Base-by-base conservation (phyloP, 768 basidiomycete species). In the Boletus pseudopeckii region DNA sequence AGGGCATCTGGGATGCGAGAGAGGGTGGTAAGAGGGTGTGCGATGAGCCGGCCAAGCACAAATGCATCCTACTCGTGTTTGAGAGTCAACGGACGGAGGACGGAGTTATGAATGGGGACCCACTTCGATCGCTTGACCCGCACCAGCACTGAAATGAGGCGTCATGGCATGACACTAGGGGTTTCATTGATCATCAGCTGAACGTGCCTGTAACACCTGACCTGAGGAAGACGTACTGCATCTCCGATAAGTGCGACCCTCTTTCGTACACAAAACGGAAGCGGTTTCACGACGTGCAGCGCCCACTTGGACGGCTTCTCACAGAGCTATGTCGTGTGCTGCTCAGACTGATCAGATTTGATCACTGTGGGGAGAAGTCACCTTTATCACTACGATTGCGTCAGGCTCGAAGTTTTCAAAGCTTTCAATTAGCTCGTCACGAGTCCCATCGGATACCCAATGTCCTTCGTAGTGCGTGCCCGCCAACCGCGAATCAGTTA, bases 371-470 rank as follows among this genome's bases (percentile, higher is more conserved):
- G 22, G 11, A 22, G 9, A n/a, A 14, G 45, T 24, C 33, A 75
- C 73, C 50, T 67, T 50, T 2, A 73, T 37, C 41, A 74, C 40
- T 33, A 56, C 39, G 41, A 53, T 53, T 7, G 67, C 71, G 26
- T 73, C 71, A 2, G 72, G 67, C 45, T 77, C 74, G 64, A 75
- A 77, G 24, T 65, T 52, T 1, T 63, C 55, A 51, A 69, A 75
- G 37, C 48, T 38, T 4, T 58, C 43, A 1, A 69, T 33, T 0
- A 78, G 20, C 26, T 76, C 72, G 2, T 72, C 71, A 15, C 57
- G 63, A 7, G 66, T 54, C 1, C 53, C 64, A 5, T 71, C 67
- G 11, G 63, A 44, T 14, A 65, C 64, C 63, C 70, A 69, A 8
- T 65, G 64, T 10, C 71, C 71, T 4, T 72, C 59, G 42, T 73